A percentile compares a stretch with the other conserved stretches of the same genome.
These are phyloP conservation scores for Agaricus subrufescens DNA, from an alignment of 768 basidiomycete genomes.

Conservation along the genomic window DNA sequence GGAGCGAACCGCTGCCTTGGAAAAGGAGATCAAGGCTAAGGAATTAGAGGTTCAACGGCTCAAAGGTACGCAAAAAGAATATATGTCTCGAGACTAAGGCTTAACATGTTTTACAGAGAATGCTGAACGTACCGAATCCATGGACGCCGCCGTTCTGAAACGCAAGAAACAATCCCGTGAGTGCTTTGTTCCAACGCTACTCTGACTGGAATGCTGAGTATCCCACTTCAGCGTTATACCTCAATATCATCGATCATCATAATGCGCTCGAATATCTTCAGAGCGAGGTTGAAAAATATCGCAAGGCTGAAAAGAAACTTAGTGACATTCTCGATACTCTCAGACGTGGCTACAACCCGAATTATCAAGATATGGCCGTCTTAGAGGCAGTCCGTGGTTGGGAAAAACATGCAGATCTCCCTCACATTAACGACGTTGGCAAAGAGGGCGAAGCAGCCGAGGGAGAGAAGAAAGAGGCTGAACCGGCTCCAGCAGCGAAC, in stretches of 20 bases:
- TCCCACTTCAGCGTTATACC: conserved; percentile 62
- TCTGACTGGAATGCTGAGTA: neutral
- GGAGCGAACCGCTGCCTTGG: conserved; percentile 46
- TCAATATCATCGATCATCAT: conserved; percentile 67
- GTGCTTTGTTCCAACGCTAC: conserved; percentile 18
- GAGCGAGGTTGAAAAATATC: conserved; percentile 63
- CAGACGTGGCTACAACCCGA: conserved; percentile 89
- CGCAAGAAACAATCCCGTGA: conserved; percentile 83
- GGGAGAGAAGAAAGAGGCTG: conserved; percentile 25
- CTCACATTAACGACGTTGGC: conserved; percentile 66
- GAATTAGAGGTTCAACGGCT: conserved; percentile 73
- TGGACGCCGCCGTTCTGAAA: conserved; percentile 78
- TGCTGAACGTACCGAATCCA: conserved; percentile 70
- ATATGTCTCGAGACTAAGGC: neutral
- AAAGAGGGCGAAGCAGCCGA: conserved; percentile 36
- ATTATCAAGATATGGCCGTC: conserved; percentile 99
- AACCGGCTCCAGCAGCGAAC: conserved; percentile 27
- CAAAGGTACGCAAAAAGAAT: conserved; percentile 42
- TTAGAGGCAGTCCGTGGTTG: conserved; percentile 94
- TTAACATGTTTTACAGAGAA: conserved; percentile 46
- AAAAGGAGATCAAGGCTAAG: conserved; percentile 53
- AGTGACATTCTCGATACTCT: conserved; percentile 81
- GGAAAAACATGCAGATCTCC: conserved; percentile 68
- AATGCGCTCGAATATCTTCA: conserved; percentile 74
- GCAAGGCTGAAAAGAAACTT: conserved; percentile 72